Base-by-base conservation (phyloP, 2,329 filamentous ascomycete genomes). In the Alternaria gansuensis region DNA sequence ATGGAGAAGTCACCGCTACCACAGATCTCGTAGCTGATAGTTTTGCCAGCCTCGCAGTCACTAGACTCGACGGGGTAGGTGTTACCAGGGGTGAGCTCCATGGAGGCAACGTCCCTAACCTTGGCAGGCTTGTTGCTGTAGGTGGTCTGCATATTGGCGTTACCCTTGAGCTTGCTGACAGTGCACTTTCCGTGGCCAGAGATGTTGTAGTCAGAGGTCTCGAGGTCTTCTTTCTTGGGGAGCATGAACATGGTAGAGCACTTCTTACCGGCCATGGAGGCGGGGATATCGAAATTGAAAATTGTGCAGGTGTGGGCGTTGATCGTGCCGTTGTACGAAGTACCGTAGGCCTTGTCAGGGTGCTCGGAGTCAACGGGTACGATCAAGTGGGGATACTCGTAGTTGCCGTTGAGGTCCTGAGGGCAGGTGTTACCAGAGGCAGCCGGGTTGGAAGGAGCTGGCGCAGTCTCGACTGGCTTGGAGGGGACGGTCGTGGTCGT, bases 241-340 rank as follows among this genome's bases (percentile, higher is more conserved):
- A 90, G 85, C 43, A 89, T 79, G 83, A 91, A 91, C 56, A 87
- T 79, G 8, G 90, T 79, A 54, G 82, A 84, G 79, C 88, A 91
- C 6, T 78, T 85, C 77, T 86, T 85, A 65, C 84, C 85, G 8
- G 79, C 66, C 66, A 86, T 82, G 5, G 77, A 75, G 4, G 75
- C 62, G 1, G 84, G 85, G 41, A 91, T 84, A 69, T 89, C 87
- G 77, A 91, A 91, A 79, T 89, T 89, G 83, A 88, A 90, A 69
- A 90, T 83, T 11, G 84, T 83, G 11, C 83, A 84, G 36, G 89
- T 79, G 33, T 61, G 50, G 24, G 48, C 58, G 45, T 59, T 48
- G 31, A 69, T 39, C 10, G 82, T 81, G 52, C 86, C 87, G 63
- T 84, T 83, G 77, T 80, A 84, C 1, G 81, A 82, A 2, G 83